Conservation (phyloP, 1,284 basidiomycete genomes). For the Fistulina hepatica region DNA sequence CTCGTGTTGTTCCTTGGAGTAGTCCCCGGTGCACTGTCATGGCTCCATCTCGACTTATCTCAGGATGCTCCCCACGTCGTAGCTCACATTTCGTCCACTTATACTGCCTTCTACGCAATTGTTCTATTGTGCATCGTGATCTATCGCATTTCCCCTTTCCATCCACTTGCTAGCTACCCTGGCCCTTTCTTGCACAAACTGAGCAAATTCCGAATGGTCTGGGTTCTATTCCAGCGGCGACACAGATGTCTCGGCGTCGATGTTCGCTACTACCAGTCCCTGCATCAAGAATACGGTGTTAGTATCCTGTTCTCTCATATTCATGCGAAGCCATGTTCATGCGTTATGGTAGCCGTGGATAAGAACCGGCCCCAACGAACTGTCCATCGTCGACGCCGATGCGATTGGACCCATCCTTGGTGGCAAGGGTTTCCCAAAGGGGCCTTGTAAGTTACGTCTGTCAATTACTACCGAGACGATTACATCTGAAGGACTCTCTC, state of each 20-base stretch:
- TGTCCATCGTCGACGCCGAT: slow-evolving; percentile 22
- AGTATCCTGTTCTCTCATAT: slow-evolving; percentile 13
- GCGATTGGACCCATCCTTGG: slow-evolving; percentile 23
- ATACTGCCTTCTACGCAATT: slow-evolving; percentile 6
- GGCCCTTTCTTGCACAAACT: slow-evolving; percentile 13
- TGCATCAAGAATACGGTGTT: slow-evolving; percentile 18
- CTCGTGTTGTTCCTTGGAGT: background rate
- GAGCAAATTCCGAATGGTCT: slow-evolving; percentile 12
- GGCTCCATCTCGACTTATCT: too few relatives aligned
- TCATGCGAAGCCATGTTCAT: too few relatives aligned
- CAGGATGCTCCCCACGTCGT: too few relatives aligned
- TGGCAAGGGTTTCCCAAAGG: slow-evolving; percentile 23
- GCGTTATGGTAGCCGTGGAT: too few relatives aligned
- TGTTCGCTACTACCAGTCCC: slow-evolving; percentile 10
- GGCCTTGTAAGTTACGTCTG: slow-evolving; percentile 18
- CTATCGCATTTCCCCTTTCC: slow-evolving; percentile 12
- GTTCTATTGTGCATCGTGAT: slow-evolving; percentile 6
- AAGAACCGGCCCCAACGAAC: slow-evolving; percentile 25
- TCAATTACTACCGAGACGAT: background rate
- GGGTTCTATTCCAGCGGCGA: background rate
- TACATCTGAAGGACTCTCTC: slow-evolving; percentile 3
- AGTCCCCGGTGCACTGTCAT: background rate
- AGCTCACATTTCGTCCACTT: background rate
- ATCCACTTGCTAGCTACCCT: slow-evolving; percentile 13
- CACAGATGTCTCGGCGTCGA: slow-evolving; percentile 1